Evolutionary conservation across 139 green algal species (phyloP).

Genomic region (Parachlorella kessleri): DNA sequence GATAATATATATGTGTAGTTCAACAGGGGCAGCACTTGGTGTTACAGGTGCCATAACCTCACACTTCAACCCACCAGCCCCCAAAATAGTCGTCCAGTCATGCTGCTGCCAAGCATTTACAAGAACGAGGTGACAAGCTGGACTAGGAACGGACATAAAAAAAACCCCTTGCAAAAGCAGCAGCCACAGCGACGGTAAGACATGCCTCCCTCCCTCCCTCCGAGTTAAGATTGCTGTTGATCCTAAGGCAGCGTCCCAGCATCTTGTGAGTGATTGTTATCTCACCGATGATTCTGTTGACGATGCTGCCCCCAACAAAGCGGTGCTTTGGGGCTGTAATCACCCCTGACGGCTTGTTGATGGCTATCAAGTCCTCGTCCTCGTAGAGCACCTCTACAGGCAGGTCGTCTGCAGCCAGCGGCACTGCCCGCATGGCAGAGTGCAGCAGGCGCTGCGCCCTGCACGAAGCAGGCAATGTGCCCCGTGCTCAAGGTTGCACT

Average conservation of each 20-base stretch:
- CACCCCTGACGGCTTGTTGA: slow-evolving; percentile 78
- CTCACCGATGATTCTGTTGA: slow-evolving; percentile 73
- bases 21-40: not conserved
- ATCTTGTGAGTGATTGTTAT: no score
- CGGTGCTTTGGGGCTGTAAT: slow-evolving; percentile 77
- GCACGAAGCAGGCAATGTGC: no score
- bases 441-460: slow-evolving; percentile 26
- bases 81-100: not conserved
- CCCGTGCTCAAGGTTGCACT: no score
- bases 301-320: slow-evolving; percentile 69
- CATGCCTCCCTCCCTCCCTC: no score
- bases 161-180: no score
- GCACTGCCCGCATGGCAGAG: slow-evolving; percentile 53
- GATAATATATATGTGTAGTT: no score
- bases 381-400: slow-evolving; percentile 75
- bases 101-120: no score
- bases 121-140: no score
- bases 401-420: slow-evolving; percentile 55
- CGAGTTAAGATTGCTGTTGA: no score
- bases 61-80: not conserved
- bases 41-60: not conserved
- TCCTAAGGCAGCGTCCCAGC: no score
- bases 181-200: no score
- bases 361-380: slow-evolving; percentile 73
- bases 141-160: no score